Percentiles rank a stretch among this genome's conserved stretches.
Conservation (phyloP, 2,329 filamentous ascomycete species). For the Fusarium odoratissimum region DNA sequence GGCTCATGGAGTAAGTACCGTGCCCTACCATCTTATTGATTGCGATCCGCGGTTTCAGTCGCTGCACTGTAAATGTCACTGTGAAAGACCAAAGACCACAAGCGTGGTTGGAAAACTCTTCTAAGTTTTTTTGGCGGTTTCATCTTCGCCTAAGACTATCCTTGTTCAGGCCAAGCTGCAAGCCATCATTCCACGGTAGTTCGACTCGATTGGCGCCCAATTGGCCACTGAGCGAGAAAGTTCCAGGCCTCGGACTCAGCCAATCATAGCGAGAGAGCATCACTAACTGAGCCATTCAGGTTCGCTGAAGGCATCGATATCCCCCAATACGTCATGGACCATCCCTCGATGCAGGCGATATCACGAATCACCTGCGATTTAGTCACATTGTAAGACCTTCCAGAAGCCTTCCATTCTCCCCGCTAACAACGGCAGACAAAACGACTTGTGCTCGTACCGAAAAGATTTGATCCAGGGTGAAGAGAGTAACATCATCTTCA, state of each 20-base stretch:
- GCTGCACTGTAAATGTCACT: background rate
- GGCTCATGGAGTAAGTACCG: constrained; percentile 27
- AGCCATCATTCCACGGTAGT: background rate
- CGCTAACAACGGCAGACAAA: constrained; percentile 6
- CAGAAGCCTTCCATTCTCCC: background rate
- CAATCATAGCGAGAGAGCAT: background rate
- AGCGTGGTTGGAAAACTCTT: background rate
- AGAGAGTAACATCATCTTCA: constrained; percentile 27
- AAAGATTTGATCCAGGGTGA: constrained; percentile 24
- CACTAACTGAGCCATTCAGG: constrained; percentile 7
- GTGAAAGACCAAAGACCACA: background rate
- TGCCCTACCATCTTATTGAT: background rate
- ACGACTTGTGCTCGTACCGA: constrained; percentile 24
- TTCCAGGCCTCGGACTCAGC: background rate
- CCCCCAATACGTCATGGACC: constrained; percentile 25
- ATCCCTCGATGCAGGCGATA: constrained; percentile 18
- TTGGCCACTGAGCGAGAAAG: background rate
- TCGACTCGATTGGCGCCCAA: background rate
- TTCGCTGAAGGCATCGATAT: constrained; percentile 24
- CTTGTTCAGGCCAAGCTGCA: background rate
- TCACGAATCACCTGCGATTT: constrained; percentile 25
- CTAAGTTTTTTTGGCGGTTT: background rate
- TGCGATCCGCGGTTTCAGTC: background rate
- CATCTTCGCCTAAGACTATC: background rate
- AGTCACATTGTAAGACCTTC: constrained; percentile 13